phyloP scores from a whole-genome alignment of 1,284 basidiomycete species.

The Porodaedalea pini region DNA sequence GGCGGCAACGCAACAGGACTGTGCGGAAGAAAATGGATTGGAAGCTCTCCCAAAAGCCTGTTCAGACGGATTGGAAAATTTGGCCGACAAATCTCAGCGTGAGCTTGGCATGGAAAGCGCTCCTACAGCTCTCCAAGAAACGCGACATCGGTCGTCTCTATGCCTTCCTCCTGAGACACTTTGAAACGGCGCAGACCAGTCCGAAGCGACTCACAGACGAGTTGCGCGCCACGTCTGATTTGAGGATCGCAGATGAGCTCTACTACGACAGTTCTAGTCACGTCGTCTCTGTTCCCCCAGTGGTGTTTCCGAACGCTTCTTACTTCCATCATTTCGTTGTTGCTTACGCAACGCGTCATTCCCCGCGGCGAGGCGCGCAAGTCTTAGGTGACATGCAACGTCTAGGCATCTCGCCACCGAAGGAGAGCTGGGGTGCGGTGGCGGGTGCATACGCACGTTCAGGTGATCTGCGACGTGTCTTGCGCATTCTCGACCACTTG shows the following conservation, averaged over 20 bases:
- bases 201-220: neutral
- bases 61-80: constrained; percentile 11
- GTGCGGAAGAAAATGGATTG: neutral
- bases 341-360: constrained; percentile 15
- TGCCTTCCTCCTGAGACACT: neutral
- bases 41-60: constrained; percentile 2
- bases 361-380: neutral
- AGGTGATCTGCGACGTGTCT: constrained; percentile 13
- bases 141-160: constrained; percentile 16
- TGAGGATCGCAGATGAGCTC: neutral
- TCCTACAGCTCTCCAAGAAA: constrained; percentile 10
- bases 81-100: constrained; percentile 13
- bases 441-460: constrained; percentile 20
- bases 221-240: neutral
- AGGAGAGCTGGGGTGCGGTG: constrained; percentile 12
- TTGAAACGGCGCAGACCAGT: neutral
- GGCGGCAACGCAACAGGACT: neutral
- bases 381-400: constrained; percentile 17
- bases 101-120: constrained; percentile 15
- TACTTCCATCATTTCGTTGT: constrained; percentile 18
- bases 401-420: neutral
- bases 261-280: neutral
- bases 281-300: neutral
- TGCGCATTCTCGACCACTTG: constrained; percentile 6
- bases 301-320: constrained; percentile 3